Evolutionary conservation across 2,329 filamentous ascomycete genomes (phyloP).

Genomic region (Arthrobotrys sinensis): DNA sequence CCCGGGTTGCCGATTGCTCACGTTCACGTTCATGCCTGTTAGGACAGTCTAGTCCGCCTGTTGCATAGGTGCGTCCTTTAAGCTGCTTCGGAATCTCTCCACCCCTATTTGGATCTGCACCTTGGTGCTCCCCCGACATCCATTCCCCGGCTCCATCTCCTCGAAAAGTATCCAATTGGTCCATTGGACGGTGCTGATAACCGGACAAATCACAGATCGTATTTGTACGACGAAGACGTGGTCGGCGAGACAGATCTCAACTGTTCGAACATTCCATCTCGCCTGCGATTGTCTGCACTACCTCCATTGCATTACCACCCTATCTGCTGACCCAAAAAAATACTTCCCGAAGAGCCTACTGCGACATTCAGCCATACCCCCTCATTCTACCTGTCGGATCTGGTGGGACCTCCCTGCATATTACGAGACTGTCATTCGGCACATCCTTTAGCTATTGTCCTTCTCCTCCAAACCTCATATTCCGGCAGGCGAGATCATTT

Average conservation of each 20-base stretch:
- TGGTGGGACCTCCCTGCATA: slow-evolving; percentile 57
- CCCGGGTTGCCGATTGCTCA: slow-evolving; percentile 35
- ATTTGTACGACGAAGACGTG: slow-evolving; percentile 40
- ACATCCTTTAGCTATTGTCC: slow-evolving; percentile 22
- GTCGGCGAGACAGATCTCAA: slow-evolving; percentile 50
- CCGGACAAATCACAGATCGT: slow-evolving; percentile 57
- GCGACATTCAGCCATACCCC: slow-evolving; percentile 14
- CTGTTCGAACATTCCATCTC: slow-evolving; percentile 37
- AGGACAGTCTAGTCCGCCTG: slow-evolving; percentile 27
- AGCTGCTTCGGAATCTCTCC: slow-evolving; percentile 51
- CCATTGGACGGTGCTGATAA: slow-evolving; percentile 41
- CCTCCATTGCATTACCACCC: slow-evolving; percentile 21
- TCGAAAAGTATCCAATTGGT: slow-evolving; percentile 49
- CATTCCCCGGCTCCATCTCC: slow-evolving; percentile 22
- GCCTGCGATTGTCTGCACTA: slow-evolving; percentile 25
- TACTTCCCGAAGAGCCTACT: slow-evolving; percentile 29
- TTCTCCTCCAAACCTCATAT: slow-evolving; percentile 43
- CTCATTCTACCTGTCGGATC: slow-evolving; percentile 58
- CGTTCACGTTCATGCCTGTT: background rate
- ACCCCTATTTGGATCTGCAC: slow-evolving; percentile 40
- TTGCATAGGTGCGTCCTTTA: background rate
- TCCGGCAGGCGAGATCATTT: slow-evolving; percentile 45
- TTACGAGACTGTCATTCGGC: slow-evolving; percentile 36
- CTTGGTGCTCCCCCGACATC: slow-evolving; percentile 42
- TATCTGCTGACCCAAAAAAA: slow-evolving; percentile 36